Evolutionary conservation across 2,329 filamentous ascomycete species (phyloP).

Genomic region (Aspergillus proliferans): DNA sequence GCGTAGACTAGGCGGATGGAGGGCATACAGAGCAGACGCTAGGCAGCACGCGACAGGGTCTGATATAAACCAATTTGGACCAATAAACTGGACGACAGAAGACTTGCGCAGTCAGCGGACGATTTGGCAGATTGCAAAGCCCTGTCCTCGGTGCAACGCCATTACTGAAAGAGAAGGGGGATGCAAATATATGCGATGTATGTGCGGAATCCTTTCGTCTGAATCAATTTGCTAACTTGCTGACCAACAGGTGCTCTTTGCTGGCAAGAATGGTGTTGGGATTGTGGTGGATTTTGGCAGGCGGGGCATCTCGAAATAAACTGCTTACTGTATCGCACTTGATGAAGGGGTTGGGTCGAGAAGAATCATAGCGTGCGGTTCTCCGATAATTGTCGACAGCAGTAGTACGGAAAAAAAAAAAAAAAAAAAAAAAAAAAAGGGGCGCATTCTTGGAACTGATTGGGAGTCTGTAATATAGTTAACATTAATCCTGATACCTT

Average conservation of each 20-base stretch:
- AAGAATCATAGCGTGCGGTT: no score
- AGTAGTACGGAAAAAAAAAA: no score
- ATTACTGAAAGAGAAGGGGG: conserved; percentile 10
- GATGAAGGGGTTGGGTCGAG: background rate
- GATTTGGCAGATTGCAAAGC: conserved; percentile 5
- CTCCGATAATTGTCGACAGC: no score
- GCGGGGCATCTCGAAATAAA: conserved; percentile 8
- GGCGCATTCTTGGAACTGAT: no score
- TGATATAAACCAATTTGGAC: background rate
- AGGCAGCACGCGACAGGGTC: background rate
- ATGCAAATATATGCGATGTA: conserved; percentile 14
- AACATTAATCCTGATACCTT: no score
- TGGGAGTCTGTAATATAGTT: no score
- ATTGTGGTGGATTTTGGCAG: conserved; percentile 11
- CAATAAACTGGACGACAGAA: background rate
- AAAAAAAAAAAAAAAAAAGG: no score
- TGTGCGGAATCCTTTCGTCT: background rate
- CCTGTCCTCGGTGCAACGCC: conserved; percentile 9
- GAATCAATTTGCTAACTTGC: conserved; percentile 1
- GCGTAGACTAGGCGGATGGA: background rate
- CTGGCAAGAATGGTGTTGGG: conserved; percentile 14
- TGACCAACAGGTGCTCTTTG: conserved; percentile 8
- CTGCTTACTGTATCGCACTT: conserved; percentile 1
- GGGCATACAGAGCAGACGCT: background rate
- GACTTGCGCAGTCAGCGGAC: conserved; percentile 4